phyloP scores from a whole-genome alignment of 2,329 filamentous ascomycete genomes.

The Dothidotthia symphoricarpi region DNA sequence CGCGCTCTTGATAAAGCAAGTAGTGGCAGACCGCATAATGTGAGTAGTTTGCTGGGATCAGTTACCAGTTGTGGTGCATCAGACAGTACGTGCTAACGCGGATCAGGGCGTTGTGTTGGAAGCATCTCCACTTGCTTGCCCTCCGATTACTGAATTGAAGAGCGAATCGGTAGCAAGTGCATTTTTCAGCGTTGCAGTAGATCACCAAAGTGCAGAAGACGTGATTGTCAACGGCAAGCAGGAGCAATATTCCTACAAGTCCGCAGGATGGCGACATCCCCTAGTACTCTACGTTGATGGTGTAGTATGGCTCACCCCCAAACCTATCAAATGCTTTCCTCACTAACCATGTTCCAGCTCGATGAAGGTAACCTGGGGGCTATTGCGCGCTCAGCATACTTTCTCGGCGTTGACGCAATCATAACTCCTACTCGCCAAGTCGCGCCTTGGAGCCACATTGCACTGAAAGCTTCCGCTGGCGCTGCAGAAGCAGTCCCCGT shows the following conservation, averaged over 20 bases:
- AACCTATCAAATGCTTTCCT: neutral
- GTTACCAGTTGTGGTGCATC: neutral
- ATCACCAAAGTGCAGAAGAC: constrained; percentile 72
- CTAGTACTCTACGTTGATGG: constrained; percentile 73
- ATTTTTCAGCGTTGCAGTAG: constrained; percentile 45
- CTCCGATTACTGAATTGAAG: constrained; percentile 63
- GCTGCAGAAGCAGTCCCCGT: constrained; percentile 78
- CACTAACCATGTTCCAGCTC: constrained; percentile 45
- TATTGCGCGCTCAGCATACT: constrained; percentile 83
- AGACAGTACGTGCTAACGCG: constrained; percentile 6
- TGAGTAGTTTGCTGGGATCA: constrained; percentile 16
- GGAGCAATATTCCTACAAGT: constrained; percentile 49
- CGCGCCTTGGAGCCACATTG: constrained; percentile 71
- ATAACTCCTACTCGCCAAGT: constrained; percentile 69
- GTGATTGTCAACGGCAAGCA: constrained; percentile 67
- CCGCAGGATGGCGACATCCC: constrained; percentile 57
- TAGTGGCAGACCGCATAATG: constrained; percentile 78
- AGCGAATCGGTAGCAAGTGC: constrained; percentile 44
- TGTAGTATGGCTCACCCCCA: constrained; percentile 46
- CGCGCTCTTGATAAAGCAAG: constrained; percentile 80
- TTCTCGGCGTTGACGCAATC: constrained; percentile 84
- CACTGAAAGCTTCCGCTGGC: constrained; percentile 84
- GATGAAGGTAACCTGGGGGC: constrained; percentile 90
- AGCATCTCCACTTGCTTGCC: constrained; percentile 74
- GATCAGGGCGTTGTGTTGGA: constrained; percentile 73